Base-by-base conservation (phyloP, 169 alveolate genomes). In the Theileria parva region DNA sequence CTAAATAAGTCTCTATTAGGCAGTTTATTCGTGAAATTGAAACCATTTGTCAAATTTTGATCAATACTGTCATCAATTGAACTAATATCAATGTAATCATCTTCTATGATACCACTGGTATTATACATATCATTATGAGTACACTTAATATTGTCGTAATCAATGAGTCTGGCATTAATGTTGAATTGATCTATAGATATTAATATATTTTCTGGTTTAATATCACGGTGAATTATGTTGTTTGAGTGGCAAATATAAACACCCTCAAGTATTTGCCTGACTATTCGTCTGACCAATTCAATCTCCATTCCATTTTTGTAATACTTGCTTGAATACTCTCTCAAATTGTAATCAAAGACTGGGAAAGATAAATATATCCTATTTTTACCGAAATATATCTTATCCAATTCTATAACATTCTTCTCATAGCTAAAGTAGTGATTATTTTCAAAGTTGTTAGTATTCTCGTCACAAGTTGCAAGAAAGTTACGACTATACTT, bases 171-270 rank as follows among this genome's bases (percentile, higher is more conserved):
- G 53, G 53, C 53, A 44, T 44, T 44, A 44, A 44, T 8, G 53
- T 44, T 44, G 53, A 44, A 44, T 8, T 44, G 19, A 13, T 44
- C 53, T 60, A 60, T 60, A 13, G 51, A 60, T 44, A 44, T 44
- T 53, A 84, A 75, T 65, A 81, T 91, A 78, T 91, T 88, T 75
- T 81, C 92, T 28, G 88, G 86, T 53, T 86, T 88, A 44, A 88
- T 85, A 81, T 80, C 92, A 80, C 95, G 61, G 87, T 92, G 95
- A 9, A 92, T 93, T 63, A 92, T 90, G 70, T 89, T 83, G 69
- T 87, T 89, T 28, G 94, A 90, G 68, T 92, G 95, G 69, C 93
- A 88, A 75, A 89, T 88, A 53, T 89, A 88, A 60, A 92, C 92
- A 17, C 92, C 95, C 27, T 88, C 80, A 64, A 92, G 86, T 11